Base-by-base conservation (phyloP, 805 yeast species). In the Wickerhamiella kazuoi region DNA sequence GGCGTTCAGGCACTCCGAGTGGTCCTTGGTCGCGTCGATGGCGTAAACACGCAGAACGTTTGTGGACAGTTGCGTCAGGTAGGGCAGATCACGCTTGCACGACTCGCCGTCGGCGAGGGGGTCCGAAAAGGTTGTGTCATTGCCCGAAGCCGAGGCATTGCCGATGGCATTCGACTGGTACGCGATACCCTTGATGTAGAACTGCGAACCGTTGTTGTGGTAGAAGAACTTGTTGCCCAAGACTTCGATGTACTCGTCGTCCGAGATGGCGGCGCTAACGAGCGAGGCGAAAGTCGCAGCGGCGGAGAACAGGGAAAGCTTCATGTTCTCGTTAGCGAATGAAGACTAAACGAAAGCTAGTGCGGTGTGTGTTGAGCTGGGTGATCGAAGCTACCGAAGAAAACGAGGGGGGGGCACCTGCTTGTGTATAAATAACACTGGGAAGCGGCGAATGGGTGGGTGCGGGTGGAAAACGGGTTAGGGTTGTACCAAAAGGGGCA, bases 21-120 rank as follows among this genome's bases (percentile, higher is more conserved):
- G 97, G 52, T 74, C 65, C 43, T 65, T 62, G 1, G 68, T 59
- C 15, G 87, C 76, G 60, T 86, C 77, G 38, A 87, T 70, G 30
- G 93, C 83, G 53, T 86, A 87, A 2, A 87, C 93, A 53, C 97
- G 71, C 41, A 87, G 64, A 9, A 79, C 73, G 56, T 87, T 87
- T 40, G 90, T 71, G 39, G 72, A 71, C 37, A 86, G 66, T 43
- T 74, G 66, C 42, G 62, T 57, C 43, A 84, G 65, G 54, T 77
- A 76, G n/a, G 84, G 82, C 44, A 86, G 67, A 52, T 87, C 97
- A 53, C 96, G 69, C 46, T 72, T 56, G 62, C 97, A 87, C 2
- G 76, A 63, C 2, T 55, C 61, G 11, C 67, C 62, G 52, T 81
- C 80, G 3, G 83, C 79, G 50, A 87, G 64, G 1, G 96, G 93